phyloP scores from a whole-genome alignment of 768 basidiomycete genomes.

The Mycena kentingensis region DNA sequence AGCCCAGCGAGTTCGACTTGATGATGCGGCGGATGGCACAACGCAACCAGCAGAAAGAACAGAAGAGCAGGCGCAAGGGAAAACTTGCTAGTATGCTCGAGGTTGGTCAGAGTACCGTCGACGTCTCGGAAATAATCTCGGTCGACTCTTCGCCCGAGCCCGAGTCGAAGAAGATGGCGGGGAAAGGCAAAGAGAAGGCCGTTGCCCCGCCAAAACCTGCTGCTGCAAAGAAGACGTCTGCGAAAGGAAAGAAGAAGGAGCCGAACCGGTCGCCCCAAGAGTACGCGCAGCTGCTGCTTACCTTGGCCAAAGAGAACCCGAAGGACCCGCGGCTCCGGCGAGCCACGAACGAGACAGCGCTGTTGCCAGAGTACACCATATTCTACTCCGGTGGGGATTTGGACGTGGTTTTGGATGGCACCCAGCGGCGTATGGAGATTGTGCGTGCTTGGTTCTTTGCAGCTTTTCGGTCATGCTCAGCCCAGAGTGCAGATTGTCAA shows the following conservation, averaged over 20 bases:
- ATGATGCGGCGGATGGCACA: constrained; percentile 39
- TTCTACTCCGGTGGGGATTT: constrained; percentile 64
- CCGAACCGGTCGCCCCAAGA: constrained; percentile 45
- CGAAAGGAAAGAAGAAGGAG: constrained; percentile 34
- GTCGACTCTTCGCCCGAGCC: constrained; percentile 18
- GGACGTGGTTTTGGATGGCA: constrained; percentile 50
- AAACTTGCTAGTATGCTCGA: constrained; percentile 13
- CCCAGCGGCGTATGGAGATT: constrained; percentile 59
- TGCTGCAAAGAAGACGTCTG: constrained; percentile 5
- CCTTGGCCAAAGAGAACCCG: constrained; percentile 26
- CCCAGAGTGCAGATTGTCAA: constrained; percentile 52
- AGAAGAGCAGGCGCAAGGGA: constrained; percentile 36
- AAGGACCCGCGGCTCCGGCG: constrained; percentile 6
- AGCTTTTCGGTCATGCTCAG: constrained; percentile 1
- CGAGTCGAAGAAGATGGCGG: constrained; percentile 5
- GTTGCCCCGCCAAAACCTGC: constrained; percentile 18
- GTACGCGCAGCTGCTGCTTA: constrained; percentile 53
- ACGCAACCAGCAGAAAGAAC: constrained; percentile 33
- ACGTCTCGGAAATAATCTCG: constrained; percentile 23
- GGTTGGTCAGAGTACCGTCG: constrained; percentile 4
- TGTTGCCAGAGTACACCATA: constrained; percentile 55
- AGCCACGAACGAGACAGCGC: constrained; percentile 29
- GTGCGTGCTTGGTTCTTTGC: constrained; percentile 44
- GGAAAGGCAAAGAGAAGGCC: constrained; percentile 20
- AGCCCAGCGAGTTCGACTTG: constrained; percentile 34